Conservation (phyloP, 805 yeast species). For the Saccharomycopsis malanga region DNA sequence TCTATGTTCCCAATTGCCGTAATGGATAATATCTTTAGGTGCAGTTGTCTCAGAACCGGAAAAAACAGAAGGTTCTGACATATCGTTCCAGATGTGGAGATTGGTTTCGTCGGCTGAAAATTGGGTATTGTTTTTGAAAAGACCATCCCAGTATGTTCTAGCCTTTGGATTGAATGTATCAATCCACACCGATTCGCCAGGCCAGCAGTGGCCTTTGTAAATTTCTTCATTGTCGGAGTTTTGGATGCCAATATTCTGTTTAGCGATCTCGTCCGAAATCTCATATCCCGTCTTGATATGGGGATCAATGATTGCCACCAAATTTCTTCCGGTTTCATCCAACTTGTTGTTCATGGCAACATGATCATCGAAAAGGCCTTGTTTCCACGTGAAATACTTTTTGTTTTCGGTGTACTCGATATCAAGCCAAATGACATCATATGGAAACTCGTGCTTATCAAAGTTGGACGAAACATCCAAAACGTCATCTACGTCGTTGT, state of each 20-base stretch:
- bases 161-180: slow-evolving; percentile 71
- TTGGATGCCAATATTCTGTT: slow-evolving; percentile 40
- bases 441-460: slow-evolving; percentile 72
- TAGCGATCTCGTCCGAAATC: slow-evolving; percentile 47
- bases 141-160: slow-evolving; percentile 50
- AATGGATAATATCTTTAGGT: slow-evolving; percentile 74
- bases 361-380: slow-evolving; percentile 67
- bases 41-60: slow-evolving; percentile 92
- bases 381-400: slow-evolving; percentile 89
- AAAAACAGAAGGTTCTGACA: slow-evolving; percentile 96
- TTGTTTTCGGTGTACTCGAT: slow-evolving; percentile 83
- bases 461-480: slow-evolving; percentile 60
- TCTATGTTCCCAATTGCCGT: slow-evolving; percentile 81
- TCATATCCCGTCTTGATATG: slow-evolving; percentile 71
- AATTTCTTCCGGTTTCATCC: slow-evolving; percentile 66
- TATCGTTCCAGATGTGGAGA: slow-evolving; percentile 90
- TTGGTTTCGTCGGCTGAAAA: slow-evolving; percentile 51
- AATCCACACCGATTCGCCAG: slow-evolving; percentile 92
- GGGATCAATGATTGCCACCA: slow-evolving; percentile 86
- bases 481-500: slow-evolving; percentile 82
- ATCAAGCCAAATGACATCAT: slow-evolving; percentile 92
- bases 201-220: slow-evolving; percentile 93
- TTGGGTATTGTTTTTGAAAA: slow-evolving; percentile 41
- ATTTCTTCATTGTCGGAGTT: slow-evolving; percentile 37
- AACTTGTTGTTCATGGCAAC: slow-evolving; percentile 56